Percentiles rank a stretch among this genome's conserved stretches.
Evolutionary conservation across 768 basidiomycete species (phyloP).

Genomic region (Mycena polygramma): DNA sequence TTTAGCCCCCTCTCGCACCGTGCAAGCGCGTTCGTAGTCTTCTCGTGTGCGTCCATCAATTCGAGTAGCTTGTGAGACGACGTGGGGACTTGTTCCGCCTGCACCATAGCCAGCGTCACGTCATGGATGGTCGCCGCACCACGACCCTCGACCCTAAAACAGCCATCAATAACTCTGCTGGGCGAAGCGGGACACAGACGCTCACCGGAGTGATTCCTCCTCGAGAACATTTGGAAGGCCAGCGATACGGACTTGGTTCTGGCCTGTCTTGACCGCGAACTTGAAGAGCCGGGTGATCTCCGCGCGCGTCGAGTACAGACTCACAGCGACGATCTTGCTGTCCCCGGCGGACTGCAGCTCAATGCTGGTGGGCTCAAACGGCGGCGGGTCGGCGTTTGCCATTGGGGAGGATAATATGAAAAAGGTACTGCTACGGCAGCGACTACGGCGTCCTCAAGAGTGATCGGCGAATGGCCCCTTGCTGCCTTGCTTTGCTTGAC

Average conservation of each 20-base stretch:
- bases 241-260: constrained; percentile 36
- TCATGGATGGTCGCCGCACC: constrained; percentile 36
- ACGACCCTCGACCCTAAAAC: constrained; percentile 31
- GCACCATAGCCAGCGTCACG: constrained; percentile 20
- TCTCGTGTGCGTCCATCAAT: constrained; percentile 3
- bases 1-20: constrained; percentile 46
- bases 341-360: constrained; percentile 45
- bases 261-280: constrained; percentile 38
- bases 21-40: constrained; percentile 21
- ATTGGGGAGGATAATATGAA: not conserved
- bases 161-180: not conserved
- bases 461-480: too few relatives aligned
- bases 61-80: constrained; percentile 20
- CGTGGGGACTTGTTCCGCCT: constrained; percentile 19
- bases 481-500: too few relatives aligned
- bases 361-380: constrained; percentile 33
- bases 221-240: constrained; percentile 36
- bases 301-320: constrained; percentile 52
- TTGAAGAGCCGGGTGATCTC: constrained; percentile 53
- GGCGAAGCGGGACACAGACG: not conserved
- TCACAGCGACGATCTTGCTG: constrained; percentile 51
- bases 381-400: constrained; percentile 30
- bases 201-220: constrained; percentile 36
- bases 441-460: too few relatives aligned
- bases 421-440: too few relatives aligned